Percentiles rank a stretch among this genome's conserved stretches.
Evolutionary conservation across 768 basidiomycete species (phyloP).

Genomic region (Hydnum rufescens): DNA sequence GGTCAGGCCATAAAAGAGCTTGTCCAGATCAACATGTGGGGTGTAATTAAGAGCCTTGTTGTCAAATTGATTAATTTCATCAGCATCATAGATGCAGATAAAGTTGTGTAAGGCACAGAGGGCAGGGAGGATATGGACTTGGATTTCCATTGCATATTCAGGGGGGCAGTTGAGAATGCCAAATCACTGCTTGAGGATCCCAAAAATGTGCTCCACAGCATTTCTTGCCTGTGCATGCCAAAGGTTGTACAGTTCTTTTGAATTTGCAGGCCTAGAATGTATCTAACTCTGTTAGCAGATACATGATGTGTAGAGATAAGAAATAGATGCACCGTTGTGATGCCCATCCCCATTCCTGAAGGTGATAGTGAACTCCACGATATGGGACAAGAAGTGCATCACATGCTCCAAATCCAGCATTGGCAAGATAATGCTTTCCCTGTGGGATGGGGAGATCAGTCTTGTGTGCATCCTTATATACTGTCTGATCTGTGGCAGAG

Average conservation of each 20-base stretch:
- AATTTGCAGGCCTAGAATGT: conserved; percentile 10
- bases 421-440: conserved; percentile 20
- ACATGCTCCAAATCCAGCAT: conserved; percentile 20
- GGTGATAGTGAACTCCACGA: conserved; percentile 21
- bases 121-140: conserved; percentile 13
- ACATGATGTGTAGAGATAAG: not conserved
- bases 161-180: conserved; percentile 10
- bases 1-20: not conserved
- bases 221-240: conserved; percentile 13
- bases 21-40: not conserved
- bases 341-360: conserved; percentile 17
- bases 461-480: conserved; percentile 17
- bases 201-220: conserved; percentile 13
- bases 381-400: conserved; percentile 23
- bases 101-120: conserved; percentile 17
- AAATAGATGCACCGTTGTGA: not conserved
- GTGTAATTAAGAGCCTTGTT: not conserved
- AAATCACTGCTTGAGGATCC: conserved; percentile 13
- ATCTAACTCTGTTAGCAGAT: not conserved
- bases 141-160: conserved; percentile 11
- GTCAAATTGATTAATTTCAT: conserved; percentile 3
- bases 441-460: conserved; percentile 17
- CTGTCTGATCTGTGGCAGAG: conserved; percentile 18
- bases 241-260: conserved; percentile 15
- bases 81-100: conserved; percentile 15